phyloP scores from a whole-genome alignment of 2,329 filamentous ascomycete genomes.

The Xylariales sp. region DNA sequence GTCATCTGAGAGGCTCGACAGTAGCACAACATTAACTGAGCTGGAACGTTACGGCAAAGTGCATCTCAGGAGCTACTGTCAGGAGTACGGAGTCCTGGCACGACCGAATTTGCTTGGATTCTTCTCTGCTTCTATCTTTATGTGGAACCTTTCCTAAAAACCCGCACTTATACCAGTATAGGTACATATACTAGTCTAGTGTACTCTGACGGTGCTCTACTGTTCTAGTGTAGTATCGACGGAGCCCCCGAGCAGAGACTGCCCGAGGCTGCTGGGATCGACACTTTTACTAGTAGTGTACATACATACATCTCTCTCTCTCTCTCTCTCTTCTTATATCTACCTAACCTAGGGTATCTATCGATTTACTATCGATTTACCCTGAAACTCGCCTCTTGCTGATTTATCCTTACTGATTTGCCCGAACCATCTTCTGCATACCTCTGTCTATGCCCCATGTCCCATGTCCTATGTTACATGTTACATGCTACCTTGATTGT shows the following conservation, averaged over 20 bases:
- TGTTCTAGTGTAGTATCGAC: constrained; percentile 9
- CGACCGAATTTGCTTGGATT: background rate
- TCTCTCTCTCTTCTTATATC: constrained; percentile 12
- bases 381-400: background rate
- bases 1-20: constrained; percentile 24
- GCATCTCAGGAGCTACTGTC: background rate
- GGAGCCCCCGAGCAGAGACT: constrained; percentile 24
- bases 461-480: too few species aligned
- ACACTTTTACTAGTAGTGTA: background rate
- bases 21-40: too few species aligned
- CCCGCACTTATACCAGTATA: background rate
- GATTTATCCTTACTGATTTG: background rate
- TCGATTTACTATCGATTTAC: too few species aligned
- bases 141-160: background rate
- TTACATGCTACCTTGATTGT: background rate
- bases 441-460: background rate
- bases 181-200: background rate
- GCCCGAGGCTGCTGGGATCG: constrained; percentile 19
- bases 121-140: background rate
- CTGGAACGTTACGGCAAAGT: background rate
- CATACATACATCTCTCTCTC: too few species aligned
- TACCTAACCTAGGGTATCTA: background rate
- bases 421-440: background rate
- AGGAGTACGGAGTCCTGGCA: background rate
- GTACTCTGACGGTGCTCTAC: background rate